phyloP scores from a whole-genome alignment of 106 monocot genomes.

The Platanthera zijinensis region DNA sequence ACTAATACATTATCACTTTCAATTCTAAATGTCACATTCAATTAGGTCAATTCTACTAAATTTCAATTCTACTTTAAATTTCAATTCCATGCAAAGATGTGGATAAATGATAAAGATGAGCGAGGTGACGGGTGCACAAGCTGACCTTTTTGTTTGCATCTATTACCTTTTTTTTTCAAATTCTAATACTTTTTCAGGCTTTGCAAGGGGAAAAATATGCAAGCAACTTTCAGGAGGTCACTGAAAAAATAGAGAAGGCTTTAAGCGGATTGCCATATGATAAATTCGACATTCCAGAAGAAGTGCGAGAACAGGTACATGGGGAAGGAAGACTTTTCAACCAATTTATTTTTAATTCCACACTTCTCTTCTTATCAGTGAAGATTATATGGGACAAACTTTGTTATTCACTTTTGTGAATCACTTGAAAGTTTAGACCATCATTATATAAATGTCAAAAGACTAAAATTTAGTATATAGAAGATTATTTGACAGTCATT shows the following conservation, averaged over 20 bases:
- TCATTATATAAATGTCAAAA: not conserved
- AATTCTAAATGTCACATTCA: too few species aligned
- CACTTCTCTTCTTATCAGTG: not conserved
- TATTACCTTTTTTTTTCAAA: not conserved
- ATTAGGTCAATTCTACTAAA: too few species aligned
- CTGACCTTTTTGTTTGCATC: not conserved
- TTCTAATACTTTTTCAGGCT: constrained; percentile 31
- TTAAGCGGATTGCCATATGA: constrained; percentile 48
- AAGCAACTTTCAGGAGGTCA: constrained; percentile 34
- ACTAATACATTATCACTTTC: too few species aligned
- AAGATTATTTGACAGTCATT: not conserved
- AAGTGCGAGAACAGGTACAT: constrained; percentile 80
- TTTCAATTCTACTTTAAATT: too few species aligned
- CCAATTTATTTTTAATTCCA: not conserved
- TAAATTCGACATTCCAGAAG: constrained; percentile 59
- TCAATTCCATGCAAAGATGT: too few species aligned
- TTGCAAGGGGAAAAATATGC: constrained; percentile 27
- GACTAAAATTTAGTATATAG: not conserved
- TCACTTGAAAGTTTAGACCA: constrained; percentile 1
- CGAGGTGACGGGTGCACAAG: not conserved
- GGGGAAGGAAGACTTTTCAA: not conserved
- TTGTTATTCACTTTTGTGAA: not conserved
- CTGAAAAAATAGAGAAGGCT: constrained; percentile 54
- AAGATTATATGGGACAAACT: not conserved
- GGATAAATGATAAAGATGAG: too few species aligned